These are phyloP conservation scores for Cyphellophora europaea DNA, from an alignment of 2,329 filamentous ascomycete genomes.

Conservation along the genomic window DNA sequence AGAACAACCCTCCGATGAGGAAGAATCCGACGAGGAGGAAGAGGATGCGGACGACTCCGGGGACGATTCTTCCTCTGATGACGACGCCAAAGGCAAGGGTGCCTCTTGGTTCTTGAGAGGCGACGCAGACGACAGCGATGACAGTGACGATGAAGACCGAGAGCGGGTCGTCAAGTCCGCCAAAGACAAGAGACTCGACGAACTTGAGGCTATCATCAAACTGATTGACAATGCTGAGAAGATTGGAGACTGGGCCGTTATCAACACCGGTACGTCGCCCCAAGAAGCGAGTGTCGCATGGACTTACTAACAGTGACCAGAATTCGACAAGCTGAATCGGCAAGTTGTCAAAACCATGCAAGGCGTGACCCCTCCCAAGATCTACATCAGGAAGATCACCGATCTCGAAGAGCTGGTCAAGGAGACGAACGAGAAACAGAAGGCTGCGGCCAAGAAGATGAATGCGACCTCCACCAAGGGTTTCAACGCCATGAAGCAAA, in stretches of 20 bases:
- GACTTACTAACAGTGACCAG: slow-evolving; percentile 34
- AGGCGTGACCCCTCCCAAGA: slow-evolving; percentile 72
- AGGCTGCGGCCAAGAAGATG: slow-evolving; percentile 96
- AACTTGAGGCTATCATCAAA: slow-evolving; percentile 81
- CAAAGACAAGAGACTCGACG: slow-evolving; percentile 94
- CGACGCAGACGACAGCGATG: slow-evolving; percentile 65
- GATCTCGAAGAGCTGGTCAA: slow-evolving; percentile 92
- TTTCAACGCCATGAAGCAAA: slow-evolving; percentile 94
- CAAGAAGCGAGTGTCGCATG: no score
- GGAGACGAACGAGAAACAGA: slow-evolving; percentile 89
- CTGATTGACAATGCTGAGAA: slow-evolving; percentile 94
- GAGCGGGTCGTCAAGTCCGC: slow-evolving; percentile 88
- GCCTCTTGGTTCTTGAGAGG: slow-evolving; percentile 72
- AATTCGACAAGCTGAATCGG: slow-evolving; percentile 90
- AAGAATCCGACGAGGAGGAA: slow-evolving; percentile 45
- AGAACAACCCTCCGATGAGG: slow-evolving; percentile 32
- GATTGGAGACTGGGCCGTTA: slow-evolving; percentile 94
- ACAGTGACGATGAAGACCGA: slow-evolving; percentile 75
- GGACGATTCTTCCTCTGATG: slow-evolving; percentile 42
- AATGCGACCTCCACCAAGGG: slow-evolving; percentile 90
- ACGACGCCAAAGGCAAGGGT: slow-evolving; percentile 56
- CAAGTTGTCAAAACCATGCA: slow-evolving; percentile 71
- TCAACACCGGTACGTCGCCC: slow-evolving; percentile 63
- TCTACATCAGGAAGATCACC: slow-evolving; percentile 85
- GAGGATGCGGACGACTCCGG: slow-evolving; percentile 49